phyloP scores from a whole-genome alignment of 345 rosid species.

The Eucalyptus curtisii region DNA sequence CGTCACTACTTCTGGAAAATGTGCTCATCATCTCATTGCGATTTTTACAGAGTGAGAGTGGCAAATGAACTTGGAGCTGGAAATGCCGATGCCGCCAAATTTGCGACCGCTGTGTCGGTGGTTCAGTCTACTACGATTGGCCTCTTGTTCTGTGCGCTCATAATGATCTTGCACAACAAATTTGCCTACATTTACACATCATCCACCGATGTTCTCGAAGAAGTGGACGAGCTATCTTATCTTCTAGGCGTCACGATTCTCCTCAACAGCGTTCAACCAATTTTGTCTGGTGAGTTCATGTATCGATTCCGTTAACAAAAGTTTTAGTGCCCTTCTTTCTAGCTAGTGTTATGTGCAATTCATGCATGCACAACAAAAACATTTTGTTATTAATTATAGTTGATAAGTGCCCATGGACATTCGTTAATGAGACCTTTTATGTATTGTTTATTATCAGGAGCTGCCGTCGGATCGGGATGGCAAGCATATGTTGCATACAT shows the following conservation, averaged over 20 bases:
- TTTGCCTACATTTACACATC: conserved; percentile 17
- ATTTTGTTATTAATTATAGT: not conserved
- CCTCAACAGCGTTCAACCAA: conserved; percentile 26
- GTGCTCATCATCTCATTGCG: not conserved
- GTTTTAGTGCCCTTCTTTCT: not conserved
- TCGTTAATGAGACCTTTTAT: not conserved
- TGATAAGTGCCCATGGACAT: not conserved
- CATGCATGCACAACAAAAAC: not conserved
- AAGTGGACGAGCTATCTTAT: conserved; percentile 2
- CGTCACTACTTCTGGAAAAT: not conserved
- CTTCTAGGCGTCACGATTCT: conserved; percentile 17
- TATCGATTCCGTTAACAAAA: not conserved
- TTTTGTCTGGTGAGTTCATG: conserved; percentile 10
- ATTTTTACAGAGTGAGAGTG: conserved; percentile 19
- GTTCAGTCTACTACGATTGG: conserved; percentile 17
- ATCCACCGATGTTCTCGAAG: conserved; percentile 9
- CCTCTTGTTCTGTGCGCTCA: conserved; percentile 6
- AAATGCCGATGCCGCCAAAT: conserved; percentile 19
- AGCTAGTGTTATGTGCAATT: not conserved
- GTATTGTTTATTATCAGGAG: conserved; percentile 23
- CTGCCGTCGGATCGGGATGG: conserved; percentile 87
- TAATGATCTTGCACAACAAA: conserved; percentile 1
- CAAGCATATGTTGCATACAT: conserved; percentile 57
- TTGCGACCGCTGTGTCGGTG: conserved; percentile 15
- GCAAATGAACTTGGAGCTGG: conserved; percentile 32